A percentile compares a stretch with the other conserved stretches of the same genome.
Conservation (phyloP, 148 eudicot species). For the Fagopyrum tataricum region DNA sequence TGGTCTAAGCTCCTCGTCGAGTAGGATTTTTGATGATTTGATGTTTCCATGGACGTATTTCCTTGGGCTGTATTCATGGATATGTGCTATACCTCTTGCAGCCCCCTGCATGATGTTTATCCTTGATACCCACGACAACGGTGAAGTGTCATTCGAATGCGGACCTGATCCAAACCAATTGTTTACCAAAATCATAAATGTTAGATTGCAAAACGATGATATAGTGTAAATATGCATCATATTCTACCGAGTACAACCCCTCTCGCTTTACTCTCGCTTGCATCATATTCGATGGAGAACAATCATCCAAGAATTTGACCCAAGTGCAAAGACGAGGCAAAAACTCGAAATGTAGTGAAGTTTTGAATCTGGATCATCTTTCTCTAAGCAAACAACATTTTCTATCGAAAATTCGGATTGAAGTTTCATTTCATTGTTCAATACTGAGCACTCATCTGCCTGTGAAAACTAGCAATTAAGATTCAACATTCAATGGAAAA, state of each 20-base stretch:
- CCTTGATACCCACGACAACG: slow-evolving; percentile 73
- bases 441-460: too few species aligned
- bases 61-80: slow-evolving; percentile 82
- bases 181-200: neutral
- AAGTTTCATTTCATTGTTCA: too few species aligned
- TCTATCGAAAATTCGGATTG: neutral
- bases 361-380: neutral
- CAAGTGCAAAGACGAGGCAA: neutral
- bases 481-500: neutral
- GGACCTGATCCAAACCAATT: slow-evolving; percentile 34
- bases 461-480: neutral
- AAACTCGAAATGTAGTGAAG: neutral
- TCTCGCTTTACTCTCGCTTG: too few species aligned
- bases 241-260: too few species aligned
- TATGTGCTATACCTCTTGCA: slow-evolving; percentile 68
- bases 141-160: slow-evolving; percentile 42
- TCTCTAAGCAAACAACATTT: neutral
- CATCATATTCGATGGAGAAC: too few species aligned
- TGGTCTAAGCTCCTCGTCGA: slow-evolving; percentile 70
- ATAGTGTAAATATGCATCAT: too few species aligned
- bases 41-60: slow-evolving; percentile 74
- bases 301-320: too few species aligned
- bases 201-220: neutral
- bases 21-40: slow-evolving; percentile 84
- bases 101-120: slow-evolving; percentile 61